Conservation (phyloP, 192 early-diverging fungal genomes). For the Glomus cerebriforme region DNA sequence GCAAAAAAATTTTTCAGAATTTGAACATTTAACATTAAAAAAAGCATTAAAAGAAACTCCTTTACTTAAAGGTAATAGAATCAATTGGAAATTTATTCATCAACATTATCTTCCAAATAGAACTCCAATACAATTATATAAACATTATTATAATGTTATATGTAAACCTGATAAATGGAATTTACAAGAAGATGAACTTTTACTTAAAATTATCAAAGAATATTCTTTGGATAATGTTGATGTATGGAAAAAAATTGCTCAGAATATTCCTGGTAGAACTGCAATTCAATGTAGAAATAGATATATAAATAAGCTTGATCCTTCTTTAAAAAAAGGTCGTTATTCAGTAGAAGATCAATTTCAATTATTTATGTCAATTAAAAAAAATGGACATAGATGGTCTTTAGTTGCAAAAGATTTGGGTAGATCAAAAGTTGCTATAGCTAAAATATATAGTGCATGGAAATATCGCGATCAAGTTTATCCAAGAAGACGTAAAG, state of each 20-base stretch:
- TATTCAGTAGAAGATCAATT: not conserved
- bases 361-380: not conserved
- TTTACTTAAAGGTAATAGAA: not conserved
- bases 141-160: not conserved
- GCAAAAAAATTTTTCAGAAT: not conserved
- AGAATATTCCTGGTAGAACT: not conserved
- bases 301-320: not conserved
- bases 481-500: not conserved
- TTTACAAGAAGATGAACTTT: not conserved
- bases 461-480: constrained; percentile 33
- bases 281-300: not conserved
- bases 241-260: not conserved
- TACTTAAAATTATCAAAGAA: not conserved
- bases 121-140: not conserved
- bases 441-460: constrained; percentile 38
- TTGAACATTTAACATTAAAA: not conserved
- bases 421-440: constrained; percentile 25
- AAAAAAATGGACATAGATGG: not conserved
- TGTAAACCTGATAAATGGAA: not conserved
- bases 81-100: not conserved
- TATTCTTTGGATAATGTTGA: not conserved
- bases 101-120: not conserved
- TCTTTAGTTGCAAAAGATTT: not conserved
- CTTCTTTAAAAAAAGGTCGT: not conserved
- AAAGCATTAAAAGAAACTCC: not conserved